phyloP scores from a whole-genome alignment of 2,329 filamentous ascomycete species.

The Talaromyces sp. region DNA sequence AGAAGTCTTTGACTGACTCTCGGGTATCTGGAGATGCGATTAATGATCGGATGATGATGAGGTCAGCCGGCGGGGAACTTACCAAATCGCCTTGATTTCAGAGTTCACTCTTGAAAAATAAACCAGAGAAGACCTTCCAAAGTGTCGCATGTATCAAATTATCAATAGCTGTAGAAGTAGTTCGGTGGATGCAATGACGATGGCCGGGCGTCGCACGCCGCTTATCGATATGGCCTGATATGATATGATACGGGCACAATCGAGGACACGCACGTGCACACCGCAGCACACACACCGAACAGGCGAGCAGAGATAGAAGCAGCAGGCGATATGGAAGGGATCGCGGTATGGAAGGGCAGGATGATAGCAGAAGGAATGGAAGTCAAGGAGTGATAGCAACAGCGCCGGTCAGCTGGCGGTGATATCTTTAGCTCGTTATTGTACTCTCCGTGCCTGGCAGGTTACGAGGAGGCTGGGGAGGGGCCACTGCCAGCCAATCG shows the following conservation, averaged over 20 bases:
- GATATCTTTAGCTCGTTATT: background rate
- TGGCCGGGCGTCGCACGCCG: background rate
- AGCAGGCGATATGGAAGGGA: background rate
- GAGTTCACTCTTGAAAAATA: background rate
- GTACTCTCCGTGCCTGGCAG: conserved; percentile 10
- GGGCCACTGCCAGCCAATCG: background rate
- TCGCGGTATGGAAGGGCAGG: conserved; percentile 8
- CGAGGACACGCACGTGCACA: background rate
- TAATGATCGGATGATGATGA: background rate
- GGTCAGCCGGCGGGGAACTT: background rate
- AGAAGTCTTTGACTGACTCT: background rate
- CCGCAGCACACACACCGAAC: background rate
- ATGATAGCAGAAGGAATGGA: conserved; percentile 14
- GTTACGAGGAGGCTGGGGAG: conserved; percentile 11
- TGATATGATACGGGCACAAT: background rate
- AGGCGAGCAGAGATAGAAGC: background rate
- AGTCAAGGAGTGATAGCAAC: background rate
- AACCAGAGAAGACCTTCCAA: background rate
- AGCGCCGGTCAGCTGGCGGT: background rate
- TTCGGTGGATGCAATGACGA: conserved; percentile 2
- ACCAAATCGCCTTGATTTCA: background rate
- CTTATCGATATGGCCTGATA: conserved; percentile 6
- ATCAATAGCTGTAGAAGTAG: no score
- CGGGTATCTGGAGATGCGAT: background rate
- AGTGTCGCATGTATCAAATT: background rate